Percentiles rank a stretch among this genome's conserved stretches.
phyloP scores from a whole-genome alignment of 225 moss, liverwort and hornwort species.

The Ulota crispa region DNA sequence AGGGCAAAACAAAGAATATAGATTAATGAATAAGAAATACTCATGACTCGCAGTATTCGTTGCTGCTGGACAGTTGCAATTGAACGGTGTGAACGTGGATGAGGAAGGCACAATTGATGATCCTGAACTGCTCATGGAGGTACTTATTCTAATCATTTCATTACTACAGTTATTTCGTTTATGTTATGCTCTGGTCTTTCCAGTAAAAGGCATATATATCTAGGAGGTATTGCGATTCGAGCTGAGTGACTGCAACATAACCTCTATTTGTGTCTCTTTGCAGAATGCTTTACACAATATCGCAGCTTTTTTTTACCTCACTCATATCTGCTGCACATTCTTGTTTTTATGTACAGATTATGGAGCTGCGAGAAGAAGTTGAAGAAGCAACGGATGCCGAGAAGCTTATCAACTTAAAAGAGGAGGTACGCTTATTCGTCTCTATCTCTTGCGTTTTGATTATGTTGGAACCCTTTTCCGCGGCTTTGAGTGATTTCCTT shows the following conservation, averaged over 20 bases:
- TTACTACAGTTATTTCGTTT: background rate
- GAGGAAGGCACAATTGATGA: conserved; percentile 85
- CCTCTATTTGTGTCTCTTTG: background rate
- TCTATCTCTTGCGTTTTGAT: background rate
- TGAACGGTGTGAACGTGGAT: conserved; percentile 71
- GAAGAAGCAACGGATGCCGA: conserved; percentile 53
- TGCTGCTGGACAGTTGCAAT: conserved; percentile 52
- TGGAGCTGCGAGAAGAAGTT: conserved; percentile 86
- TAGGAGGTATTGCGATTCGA: background rate
- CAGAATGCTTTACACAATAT: background rate
- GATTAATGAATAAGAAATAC: background rate
- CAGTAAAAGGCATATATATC: background rate
- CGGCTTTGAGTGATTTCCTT: background rate
- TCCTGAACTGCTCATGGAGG: conserved; percentile 87
- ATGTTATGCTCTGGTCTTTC: background rate
- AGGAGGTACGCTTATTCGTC: conserved; percentile 44
- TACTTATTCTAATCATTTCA: conserved; percentile 3
- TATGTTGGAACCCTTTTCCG: background rate
- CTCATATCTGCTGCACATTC: conserved; percentile 1
- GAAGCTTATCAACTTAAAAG: conserved; percentile 58
- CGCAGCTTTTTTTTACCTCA: background rate
- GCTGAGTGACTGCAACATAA: background rate
- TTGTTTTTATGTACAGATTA: conserved; percentile 54
- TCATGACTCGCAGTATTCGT: background rate
- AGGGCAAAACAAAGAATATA: background rate